A percentile compares a stretch with the other conserved stretches of the same genome.
phyloP scores from a whole-genome alignment of 345 rosid genomes.

The Chamaenerion angustifolium region DNA sequence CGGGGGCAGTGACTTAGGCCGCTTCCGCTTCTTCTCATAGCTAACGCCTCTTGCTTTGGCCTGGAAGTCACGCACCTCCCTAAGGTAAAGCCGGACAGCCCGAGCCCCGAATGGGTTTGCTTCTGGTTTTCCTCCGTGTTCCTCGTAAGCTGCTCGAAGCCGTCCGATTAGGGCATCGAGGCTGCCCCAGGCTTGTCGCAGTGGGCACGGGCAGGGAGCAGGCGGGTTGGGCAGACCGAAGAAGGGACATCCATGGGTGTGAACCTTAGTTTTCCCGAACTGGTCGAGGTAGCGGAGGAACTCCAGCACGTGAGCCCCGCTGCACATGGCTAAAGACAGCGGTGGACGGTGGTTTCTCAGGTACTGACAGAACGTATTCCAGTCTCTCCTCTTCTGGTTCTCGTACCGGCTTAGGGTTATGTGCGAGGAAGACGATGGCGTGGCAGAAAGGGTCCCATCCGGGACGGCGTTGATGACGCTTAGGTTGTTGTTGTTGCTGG shows the following conservation, averaged over 20 bases:
- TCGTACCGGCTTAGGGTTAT: slow-evolving; percentile 37
- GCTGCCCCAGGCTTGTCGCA: slow-evolving; percentile 71
- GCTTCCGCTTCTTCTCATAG: slow-evolving; percentile 63
- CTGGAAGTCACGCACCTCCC: slow-evolving; percentile 59
- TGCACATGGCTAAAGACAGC: slow-evolving; percentile 37
- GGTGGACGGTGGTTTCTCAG: slow-evolving; percentile 53
- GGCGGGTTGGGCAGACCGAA: slow-evolving; percentile 58
- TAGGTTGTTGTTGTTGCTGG: background rate
- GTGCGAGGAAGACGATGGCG: slow-evolving; percentile 10
- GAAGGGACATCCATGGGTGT: slow-evolving; percentile 46
- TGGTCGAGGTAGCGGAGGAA: slow-evolving; percentile 65
- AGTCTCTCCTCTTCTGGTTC: slow-evolving; percentile 65
- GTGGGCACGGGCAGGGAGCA: slow-evolving; percentile 62
- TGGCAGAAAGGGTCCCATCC: background rate
- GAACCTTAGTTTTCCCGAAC: slow-evolving; percentile 62
- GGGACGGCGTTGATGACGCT: background rate
- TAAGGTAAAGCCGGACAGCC: slow-evolving; percentile 49
- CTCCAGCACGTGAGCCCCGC: slow-evolving; percentile 61
- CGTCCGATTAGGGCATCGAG: slow-evolving; percentile 61
- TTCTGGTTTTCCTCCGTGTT: slow-evolving; percentile 55
- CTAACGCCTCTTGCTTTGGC: slow-evolving; percentile 61
- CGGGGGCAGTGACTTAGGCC: slow-evolving; percentile 13
- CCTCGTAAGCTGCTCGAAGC: slow-evolving; percentile 59
- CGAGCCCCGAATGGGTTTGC: slow-evolving; percentile 58
- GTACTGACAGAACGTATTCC: slow-evolving; percentile 67